Percentiles rank a stretch among this genome's conserved stretches.
phyloP scores from a whole-genome alignment of 192 early-diverging fungal species.

The Backusella tuberculispora region DNA sequence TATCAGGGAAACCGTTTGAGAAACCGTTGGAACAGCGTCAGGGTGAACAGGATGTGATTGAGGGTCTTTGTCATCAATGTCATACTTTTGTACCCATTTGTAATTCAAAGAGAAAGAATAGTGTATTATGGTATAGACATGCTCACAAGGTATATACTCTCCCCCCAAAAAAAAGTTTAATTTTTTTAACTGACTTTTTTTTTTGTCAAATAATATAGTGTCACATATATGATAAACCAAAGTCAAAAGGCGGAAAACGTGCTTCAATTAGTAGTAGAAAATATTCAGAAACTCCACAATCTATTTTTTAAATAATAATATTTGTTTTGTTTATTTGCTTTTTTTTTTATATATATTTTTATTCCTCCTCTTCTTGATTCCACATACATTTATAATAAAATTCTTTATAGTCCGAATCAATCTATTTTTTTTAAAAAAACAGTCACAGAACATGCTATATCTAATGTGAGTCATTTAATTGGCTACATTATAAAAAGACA shows the following conservation, averaged over 20 bases:
- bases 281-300: not conserved
- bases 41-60: constrained; percentile 67
- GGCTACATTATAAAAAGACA: not conserved
- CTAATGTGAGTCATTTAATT: not conserved
- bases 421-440: not conserved
- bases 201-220: constrained; percentile 26
- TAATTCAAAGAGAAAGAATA: constrained; percentile 73
- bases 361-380: too few species aligned
- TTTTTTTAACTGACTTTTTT: not conserved
- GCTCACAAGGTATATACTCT: constrained; percentile 69
- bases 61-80: constrained; percentile 86
- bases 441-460: not conserved
- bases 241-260: constrained; percentile 12
- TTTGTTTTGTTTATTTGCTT: constrained; percentile 1
- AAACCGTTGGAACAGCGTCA: constrained; percentile 68
- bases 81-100: constrained; percentile 76
- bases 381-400: too few species aligned
- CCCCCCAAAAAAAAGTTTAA: not conserved
- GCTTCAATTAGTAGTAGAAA: constrained; percentile 4
- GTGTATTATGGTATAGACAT: constrained; percentile 84
- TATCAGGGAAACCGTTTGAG: constrained; percentile 75
- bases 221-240: constrained; percentile 38
- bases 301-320: not conserved
- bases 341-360: not conserved
- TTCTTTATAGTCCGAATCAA: too few species aligned